A percentile compares a stretch with the other conserved stretches of the same genome.
Conservation (phyloP, 1,139 yeast species). For the Geotrichum fermentans region DNA sequence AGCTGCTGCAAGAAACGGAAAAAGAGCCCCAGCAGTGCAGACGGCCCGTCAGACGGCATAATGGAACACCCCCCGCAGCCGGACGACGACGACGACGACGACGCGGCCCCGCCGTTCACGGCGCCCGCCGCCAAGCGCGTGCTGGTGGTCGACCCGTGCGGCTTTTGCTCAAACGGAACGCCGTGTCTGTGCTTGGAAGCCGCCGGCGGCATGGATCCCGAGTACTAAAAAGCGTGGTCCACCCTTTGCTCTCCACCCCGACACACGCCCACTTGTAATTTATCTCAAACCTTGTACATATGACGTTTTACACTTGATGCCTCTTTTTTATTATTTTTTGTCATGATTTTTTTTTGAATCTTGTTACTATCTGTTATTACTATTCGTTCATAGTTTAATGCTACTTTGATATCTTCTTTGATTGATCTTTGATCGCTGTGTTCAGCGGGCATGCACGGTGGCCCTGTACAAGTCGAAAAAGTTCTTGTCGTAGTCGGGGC, state of each 20-base stretch:
- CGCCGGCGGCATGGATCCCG: neutral
- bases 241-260: no score
- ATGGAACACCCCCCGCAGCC: no score
- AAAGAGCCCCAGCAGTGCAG: neutral
- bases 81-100: neutral
- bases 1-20: neutral
- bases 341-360: no score
- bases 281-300: no score
- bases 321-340: neutral
- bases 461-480: neutral
- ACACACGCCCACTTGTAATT: no score
- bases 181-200: constrained; percentile 12
- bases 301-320: neutral
- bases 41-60: neutral
- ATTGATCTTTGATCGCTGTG: no score
- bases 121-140: no score
- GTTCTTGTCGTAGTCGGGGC: neutral
- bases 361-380: neutral
- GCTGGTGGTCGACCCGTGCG: constrained; percentile 11
- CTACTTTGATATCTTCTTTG: neutral
- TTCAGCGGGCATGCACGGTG: neutral
- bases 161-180: constrained; percentile 13
- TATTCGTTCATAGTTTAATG: neutral
- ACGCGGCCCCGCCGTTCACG: no score
- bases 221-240: neutral